Conservation (phyloP, 1,284 basidiomycete species). For the Ustilago lituana region DNA sequence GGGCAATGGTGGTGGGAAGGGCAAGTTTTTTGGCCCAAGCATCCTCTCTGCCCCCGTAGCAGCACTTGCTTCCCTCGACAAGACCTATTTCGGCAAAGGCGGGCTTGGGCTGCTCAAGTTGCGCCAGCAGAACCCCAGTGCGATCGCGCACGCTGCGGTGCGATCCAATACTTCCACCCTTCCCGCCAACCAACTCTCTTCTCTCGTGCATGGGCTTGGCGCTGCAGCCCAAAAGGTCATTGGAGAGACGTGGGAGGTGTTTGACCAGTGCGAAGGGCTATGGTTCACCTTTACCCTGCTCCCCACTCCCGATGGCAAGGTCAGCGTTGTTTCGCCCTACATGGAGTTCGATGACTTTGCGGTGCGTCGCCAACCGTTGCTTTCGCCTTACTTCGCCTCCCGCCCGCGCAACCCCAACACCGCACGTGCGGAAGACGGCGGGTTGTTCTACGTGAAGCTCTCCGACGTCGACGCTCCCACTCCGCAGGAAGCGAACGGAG, state of each 20-base stretch:
- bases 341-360: slow-evolving; percentile 56
- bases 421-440: slow-evolving; percentile 46
- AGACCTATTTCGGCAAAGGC: slow-evolving; percentile 38
- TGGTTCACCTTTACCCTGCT: slow-evolving; percentile 51
- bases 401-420: slow-evolving; percentile 37
- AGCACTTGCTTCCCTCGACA: slow-evolving; percentile 16
- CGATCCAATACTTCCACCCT: slow-evolving; percentile 7
- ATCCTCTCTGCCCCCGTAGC: slow-evolving; percentile 31
- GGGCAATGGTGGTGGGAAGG: neutral
- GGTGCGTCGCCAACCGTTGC: slow-evolving; percentile 35
- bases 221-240: slow-evolving; percentile 10
- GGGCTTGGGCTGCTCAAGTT: slow-evolving; percentile 45
- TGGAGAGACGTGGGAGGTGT: slow-evolving; percentile 37
- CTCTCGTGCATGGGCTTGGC: slow-evolving; percentile 23
- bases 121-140: neutral
- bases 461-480: slow-evolving; percentile 27
- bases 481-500: neutral
- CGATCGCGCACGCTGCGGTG: slow-evolving; percentile 7
- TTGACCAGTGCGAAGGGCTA: slow-evolving; percentile 43
- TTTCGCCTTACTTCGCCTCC: slow-evolving; percentile 31
- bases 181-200: neutral
- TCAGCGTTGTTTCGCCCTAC: slow-evolving; percentile 21
- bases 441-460: slow-evolving; percentile 55
- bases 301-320: neutral
- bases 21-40: slow-evolving; percentile 36